These are phyloP conservation scores for Babesia bigemina DNA, from an alignment of 169 alveolate genomes.

Conservation along the genomic window DNA sequence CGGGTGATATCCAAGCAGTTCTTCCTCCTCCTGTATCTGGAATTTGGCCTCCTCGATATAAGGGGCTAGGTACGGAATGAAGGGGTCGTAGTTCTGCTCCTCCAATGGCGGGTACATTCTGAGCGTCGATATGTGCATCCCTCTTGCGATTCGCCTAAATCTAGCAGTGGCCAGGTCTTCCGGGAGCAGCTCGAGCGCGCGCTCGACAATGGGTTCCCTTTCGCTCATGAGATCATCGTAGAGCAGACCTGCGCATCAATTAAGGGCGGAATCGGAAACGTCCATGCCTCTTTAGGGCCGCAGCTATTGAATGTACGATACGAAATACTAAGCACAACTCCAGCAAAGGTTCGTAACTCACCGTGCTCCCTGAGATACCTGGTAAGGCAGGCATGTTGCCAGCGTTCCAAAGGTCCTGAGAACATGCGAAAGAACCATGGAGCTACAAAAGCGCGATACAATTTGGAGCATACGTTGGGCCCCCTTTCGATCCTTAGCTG, in stretches of 20 bases:
- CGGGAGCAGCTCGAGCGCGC: slow-evolving; percentile 82
- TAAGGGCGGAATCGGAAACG: neutral
- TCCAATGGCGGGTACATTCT: slow-evolving; percentile 75
- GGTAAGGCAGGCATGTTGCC: slow-evolving; percentile 84
- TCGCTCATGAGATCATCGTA: slow-evolving; percentile 82
- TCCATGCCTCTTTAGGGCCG: neutral
- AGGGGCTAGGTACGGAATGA: slow-evolving; percentile 86
- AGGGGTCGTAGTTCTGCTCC: slow-evolving; percentile 86
- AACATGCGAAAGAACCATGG: slow-evolving; percentile 82
- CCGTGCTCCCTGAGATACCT: slow-evolving; percentile 84
- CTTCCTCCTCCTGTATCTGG: slow-evolving; percentile 87
- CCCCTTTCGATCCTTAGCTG: slow-evolving; percentile 14
- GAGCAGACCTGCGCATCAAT: slow-evolving; percentile 74
- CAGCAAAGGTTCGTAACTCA: slow-evolving; percentile 13
- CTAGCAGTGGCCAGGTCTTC: slow-evolving; percentile 78
- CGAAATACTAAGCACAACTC: neutral
- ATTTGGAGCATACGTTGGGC: slow-evolving; percentile 35
- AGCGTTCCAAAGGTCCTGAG: slow-evolving; percentile 83
- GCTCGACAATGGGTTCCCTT: slow-evolving; percentile 84
- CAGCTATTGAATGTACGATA: neutral
- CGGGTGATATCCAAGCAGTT: slow-evolving; percentile 85
- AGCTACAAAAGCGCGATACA: slow-evolving; percentile 66
- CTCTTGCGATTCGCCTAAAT: slow-evolving; percentile 82
- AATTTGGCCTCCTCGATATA: slow-evolving; percentile 88
- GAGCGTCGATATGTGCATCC: slow-evolving; percentile 74